Evolutionary conservation across 2,329 filamentous ascomycete species (phyloP), one percentile per base, ranked within the genome.

Genomic region (Aureobasidium musti): DNA sequence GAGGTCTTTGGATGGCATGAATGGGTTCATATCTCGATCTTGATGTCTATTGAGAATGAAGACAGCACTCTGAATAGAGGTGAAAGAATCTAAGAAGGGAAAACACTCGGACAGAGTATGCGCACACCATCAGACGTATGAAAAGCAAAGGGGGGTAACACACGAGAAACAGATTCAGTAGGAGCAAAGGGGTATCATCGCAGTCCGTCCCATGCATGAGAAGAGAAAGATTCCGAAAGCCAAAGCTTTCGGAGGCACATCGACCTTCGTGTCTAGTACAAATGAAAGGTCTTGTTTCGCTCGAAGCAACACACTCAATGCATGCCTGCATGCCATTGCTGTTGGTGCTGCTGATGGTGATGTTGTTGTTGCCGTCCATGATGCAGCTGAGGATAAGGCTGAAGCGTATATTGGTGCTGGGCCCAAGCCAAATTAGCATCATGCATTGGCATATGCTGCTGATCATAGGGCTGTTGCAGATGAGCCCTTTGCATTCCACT

Each of bases 311-410:
- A 4, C 28, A 1, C 30, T 41, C 33, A 52, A 17, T 35, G 28
- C 47, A 41, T 52, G 8, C 47, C 33, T 35, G 30, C 7, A 23
- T 30, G 47, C 49, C 61, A 63, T 39, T 39, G 30, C n/a, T 61
- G 30, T 23, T 43, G 41, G 5, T 61, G 41, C 3, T 61, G 56
- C n/a, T 61, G 30, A 19, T 43, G 41, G 5, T 61, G 41, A 1
- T 61, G 56, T n/a, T 45, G 37, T 14, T 59, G 56, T 21, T 49
- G 59, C 43, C 52, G 59, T 39, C 41, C 33, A 8, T 52, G 59
- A 14, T 52, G 59, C 41, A 23, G 37, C 23, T 63, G 59, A n/a
- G 37, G 26, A 33, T 61, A 61, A 47, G 57, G 57, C 59, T 63
- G 57, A 30, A 21, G 33, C 35, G n/a, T 35, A 19, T 52, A 30